These are phyloP conservation scores for Candida endomychidarum DNA, from an alignment of 805 yeast species.

Conservation along the genomic window DNA sequence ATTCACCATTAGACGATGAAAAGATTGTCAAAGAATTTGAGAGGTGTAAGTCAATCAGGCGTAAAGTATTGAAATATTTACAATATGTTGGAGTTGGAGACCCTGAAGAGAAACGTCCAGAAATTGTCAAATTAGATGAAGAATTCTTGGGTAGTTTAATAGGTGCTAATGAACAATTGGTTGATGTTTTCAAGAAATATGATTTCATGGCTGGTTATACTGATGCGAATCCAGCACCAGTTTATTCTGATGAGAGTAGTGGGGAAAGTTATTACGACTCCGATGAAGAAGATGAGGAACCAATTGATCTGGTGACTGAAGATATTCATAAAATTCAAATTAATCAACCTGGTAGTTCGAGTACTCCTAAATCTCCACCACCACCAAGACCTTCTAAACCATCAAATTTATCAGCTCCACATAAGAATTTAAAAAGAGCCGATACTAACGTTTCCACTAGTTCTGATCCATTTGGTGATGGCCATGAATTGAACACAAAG, in stretches of 20 bases:
- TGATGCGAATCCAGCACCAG: constrained; percentile 40
- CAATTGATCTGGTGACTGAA: constrained; percentile 19
- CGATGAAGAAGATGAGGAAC: constrained; percentile 27
- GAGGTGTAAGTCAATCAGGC: constrained; percentile 69
- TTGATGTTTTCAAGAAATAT: constrained; percentile 65
- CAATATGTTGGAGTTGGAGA: constrained; percentile 68
- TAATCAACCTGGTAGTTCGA: constrained; percentile 7
- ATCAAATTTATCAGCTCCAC: constrained; percentile 11
- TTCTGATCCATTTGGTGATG: constrained; percentile 43
- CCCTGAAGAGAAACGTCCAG: constrained; percentile 26
- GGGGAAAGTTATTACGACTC: constrained; percentile 44
- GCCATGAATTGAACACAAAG: constrained; percentile 19
- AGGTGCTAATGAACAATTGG: constrained; percentile 88
- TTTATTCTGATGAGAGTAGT: constrained; percentile 30
- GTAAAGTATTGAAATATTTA: constrained; percentile 75
- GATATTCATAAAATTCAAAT: constrained; percentile 13
- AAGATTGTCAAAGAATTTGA: constrained; percentile 67
- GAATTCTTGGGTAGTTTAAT: constrained; percentile 85
- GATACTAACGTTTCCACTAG: constrained; percentile 27
- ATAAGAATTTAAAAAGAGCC: constrained; percentile 19
- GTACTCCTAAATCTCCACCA: constrained; percentile 20
- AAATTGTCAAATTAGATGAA: constrained; percentile 50
- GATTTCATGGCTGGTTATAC: constrained; percentile 53
- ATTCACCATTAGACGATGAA: constrained; percentile 61
- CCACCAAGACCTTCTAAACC: constrained; percentile 32